These are phyloP conservation scores for Gossypium davidsonii DNA, from an alignment of 441 rosid species.

Conservation along the genomic window DNA sequence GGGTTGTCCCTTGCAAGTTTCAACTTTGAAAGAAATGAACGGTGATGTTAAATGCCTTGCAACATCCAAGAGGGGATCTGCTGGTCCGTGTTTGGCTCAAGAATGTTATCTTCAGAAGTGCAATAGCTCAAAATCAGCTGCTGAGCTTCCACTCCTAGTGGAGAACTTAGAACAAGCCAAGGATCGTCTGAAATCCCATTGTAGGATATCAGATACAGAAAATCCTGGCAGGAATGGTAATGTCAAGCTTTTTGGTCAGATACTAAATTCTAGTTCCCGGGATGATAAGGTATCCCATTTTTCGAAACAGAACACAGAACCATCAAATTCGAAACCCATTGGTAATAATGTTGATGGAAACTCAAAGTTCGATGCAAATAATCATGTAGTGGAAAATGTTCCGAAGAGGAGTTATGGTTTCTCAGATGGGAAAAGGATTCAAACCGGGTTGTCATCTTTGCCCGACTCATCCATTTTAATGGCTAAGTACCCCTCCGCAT, in stretches of 20 bases:
- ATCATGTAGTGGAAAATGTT: constrained; percentile 52
- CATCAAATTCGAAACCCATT: constrained; percentile 33
- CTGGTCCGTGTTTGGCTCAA: constrained; percentile 29
- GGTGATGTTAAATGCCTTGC: constrained; percentile 32
- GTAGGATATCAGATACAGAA: constrained; percentile 40
- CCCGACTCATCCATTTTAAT: constrained; percentile 61
- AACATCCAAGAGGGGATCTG: constrained; percentile 29
- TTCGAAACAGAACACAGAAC: constrained; percentile 32
- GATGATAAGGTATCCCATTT: constrained; percentile 33
- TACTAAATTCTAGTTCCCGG: constrained; percentile 38
- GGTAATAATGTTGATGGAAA: constrained; percentile 29
- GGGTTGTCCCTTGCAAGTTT: constrained; percentile 44
- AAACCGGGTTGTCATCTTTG: constrained; percentile 58
- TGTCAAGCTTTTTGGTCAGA: constrained; percentile 85
- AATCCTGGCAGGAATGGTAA: constrained; percentile 58
- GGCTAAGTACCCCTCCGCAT: constrained; percentile 78
- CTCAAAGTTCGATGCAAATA: constrained; percentile 39
- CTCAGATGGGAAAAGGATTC: constrained; percentile 85
- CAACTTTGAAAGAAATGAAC: constrained; percentile 34
- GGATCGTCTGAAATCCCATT: constrained; percentile 32
- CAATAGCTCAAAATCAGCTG: constrained; percentile 27
- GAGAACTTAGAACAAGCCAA: constrained; percentile 28
- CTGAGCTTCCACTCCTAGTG: constrained; percentile 38
- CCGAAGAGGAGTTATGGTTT: constrained; percentile 61
- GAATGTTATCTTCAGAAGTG: constrained; percentile 59